phyloP scores from a whole-genome alignment of 164 flowering plant genomes.

The Umbellularia californica region DNA sequence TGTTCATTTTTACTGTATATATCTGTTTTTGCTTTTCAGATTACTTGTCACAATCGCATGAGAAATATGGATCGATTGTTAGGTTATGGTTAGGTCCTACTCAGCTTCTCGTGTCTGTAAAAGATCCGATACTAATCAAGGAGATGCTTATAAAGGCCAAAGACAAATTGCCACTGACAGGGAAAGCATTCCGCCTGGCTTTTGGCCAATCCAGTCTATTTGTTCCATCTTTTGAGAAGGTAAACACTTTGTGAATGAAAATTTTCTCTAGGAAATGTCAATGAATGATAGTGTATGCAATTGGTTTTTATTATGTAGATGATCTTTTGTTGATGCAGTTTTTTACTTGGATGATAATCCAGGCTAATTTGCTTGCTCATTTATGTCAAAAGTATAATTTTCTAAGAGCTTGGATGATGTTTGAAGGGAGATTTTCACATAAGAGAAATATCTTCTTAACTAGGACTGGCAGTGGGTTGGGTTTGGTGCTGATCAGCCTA shows the following conservation, averaged over 20 bases:
- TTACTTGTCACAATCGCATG: conserved; percentile 36
- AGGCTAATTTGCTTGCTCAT: too few species aligned
- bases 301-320: too few species aligned
- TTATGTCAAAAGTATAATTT: too few species aligned
- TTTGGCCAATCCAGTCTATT: conserved; percentile 62
- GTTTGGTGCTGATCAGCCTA: too few species aligned
- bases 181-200: conserved; percentile 47
- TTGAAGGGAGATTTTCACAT: too few species aligned
- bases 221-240: conserved; percentile 49
- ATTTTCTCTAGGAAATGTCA: too few species aligned
- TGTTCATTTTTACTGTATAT: neutral
- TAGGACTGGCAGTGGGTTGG: too few species aligned
- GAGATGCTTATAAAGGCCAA: conserved; percentile 60
- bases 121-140: conserved; percentile 42
- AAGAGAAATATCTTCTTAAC: too few species aligned
- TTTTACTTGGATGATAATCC: too few species aligned
- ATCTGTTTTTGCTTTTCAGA: conserved; percentile 23
- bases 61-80: conserved; percentile 56
- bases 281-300: too few species aligned
- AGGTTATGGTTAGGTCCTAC: conserved; percentile 68
- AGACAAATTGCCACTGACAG: conserved; percentile 58
- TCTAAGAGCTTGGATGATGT: too few species aligned
- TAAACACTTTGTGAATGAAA: conserved; percentile 4
- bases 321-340: too few species aligned
- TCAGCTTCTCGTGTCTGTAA: conserved; percentile 57